Evolutionary conservation across 768 basidiomycete genomes (phyloP).

Genomic region (Leccinum truebloodii): DNA sequence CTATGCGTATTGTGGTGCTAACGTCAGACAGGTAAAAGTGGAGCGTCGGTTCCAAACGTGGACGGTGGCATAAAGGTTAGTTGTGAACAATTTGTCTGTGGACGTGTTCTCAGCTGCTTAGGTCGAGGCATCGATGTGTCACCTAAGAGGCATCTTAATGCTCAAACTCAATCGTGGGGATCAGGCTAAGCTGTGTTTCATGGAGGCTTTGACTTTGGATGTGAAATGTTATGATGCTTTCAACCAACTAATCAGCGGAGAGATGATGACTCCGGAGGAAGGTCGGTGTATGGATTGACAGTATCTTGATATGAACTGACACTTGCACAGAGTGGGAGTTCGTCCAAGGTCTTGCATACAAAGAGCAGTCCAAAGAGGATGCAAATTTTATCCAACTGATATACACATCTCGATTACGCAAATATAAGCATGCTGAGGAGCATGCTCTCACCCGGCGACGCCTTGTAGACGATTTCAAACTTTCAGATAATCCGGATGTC

Average conservation of each 20-base stretch:
- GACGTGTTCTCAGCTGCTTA: conserved; percentile 32
- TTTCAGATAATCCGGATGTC: conserved; percentile 92
- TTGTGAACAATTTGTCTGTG: conserved; percentile 6
- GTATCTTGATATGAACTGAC: conserved; percentile 6
- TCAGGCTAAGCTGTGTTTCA: conserved; percentile 90
- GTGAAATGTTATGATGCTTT: conserved; percentile 98
- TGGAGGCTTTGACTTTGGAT: conserved; percentile 93
- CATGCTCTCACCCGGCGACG: conserved; percentile 76
- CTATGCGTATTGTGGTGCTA: conserved; percentile 1
- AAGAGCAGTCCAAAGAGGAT: conserved; percentile 82
- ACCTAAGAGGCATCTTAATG: conserved; percentile 91
- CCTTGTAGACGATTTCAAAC: conserved; percentile 80
- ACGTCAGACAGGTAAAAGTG: conserved; percentile 51
- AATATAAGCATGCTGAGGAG: conserved; percentile 83
- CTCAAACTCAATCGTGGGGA: conserved; percentile 90
- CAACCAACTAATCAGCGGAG: conserved; percentile 83
- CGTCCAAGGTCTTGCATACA: conserved; percentile 79
- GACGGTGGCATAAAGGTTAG: conserved; percentile 94
- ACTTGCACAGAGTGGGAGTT: conserved; percentile 89
- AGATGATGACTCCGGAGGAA: conserved; percentile 97
- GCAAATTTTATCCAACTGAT: conserved; percentile 91
- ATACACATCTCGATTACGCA: conserved; percentile 88
- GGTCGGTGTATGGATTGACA: conserved; percentile 49
- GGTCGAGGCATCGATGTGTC: conserved; percentile 98
- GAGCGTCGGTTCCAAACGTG: conserved; percentile 71